Evolutionary conservation across 345 rosid species (phyloP).

Genomic region (Salix exigua): DNA sequence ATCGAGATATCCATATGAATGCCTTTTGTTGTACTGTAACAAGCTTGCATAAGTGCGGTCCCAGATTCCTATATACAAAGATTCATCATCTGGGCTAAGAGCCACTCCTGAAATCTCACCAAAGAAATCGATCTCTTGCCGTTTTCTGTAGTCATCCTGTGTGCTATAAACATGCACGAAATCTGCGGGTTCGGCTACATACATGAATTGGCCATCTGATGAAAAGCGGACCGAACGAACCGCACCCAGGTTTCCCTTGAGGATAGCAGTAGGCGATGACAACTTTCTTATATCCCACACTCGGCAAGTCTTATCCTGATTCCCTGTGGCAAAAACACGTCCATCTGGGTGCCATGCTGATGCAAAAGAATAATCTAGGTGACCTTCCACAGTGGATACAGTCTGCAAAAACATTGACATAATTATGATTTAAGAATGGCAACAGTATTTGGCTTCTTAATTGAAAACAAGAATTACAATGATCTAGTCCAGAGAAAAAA

Average conservation of each 20-base stretch:
- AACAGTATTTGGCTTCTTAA: background rate
- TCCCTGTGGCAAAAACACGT: conserved; percentile 49
- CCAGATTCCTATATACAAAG: conserved; percentile 56
- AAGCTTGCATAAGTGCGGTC: conserved; percentile 61
- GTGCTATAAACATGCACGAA: conserved; percentile 57
- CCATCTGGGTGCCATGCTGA: conserved; percentile 71
- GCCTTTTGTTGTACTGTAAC: conserved; percentile 44
- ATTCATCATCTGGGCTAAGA: conserved; percentile 56
- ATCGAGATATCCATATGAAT: conserved; percentile 47
- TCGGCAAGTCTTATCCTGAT: conserved; percentile 65
- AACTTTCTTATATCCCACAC: conserved; percentile 59
- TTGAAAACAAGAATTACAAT: background rate
- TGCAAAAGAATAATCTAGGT: conserved; percentile 59
- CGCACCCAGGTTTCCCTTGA: conserved; percentile 64
- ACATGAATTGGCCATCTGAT: conserved; percentile 56
- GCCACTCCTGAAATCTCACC: conserved; percentile 68
- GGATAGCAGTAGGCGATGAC: conserved; percentile 33
- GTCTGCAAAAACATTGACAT: conserved; percentile 25
- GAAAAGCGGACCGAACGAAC: conserved; percentile 50
- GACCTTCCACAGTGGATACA: conserved; percentile 38
- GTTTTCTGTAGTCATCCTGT: conserved; percentile 26
- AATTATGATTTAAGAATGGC: background rate
- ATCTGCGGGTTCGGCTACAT: conserved; percentile 60
- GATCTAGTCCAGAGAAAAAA: background rate
- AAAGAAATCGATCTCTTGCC: conserved; percentile 64